Evolutionary conservation across 192 early-diverging fungal genomes (phyloP).

Genomic region (Linnemannia hyalina): DNA sequence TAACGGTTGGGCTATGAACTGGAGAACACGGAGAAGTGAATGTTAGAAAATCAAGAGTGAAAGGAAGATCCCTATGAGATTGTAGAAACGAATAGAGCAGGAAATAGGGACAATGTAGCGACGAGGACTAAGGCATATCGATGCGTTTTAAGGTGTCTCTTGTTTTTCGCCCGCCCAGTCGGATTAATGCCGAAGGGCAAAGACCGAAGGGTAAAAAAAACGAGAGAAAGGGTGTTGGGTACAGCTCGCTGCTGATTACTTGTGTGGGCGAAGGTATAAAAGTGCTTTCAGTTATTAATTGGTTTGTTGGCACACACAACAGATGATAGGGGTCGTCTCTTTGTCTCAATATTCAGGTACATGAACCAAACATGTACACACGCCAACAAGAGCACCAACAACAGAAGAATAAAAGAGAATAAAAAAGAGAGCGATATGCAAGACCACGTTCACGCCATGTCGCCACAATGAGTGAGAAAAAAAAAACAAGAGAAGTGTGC

Average conservation of each 20-base stretch:
- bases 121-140: too few relatives aligned
- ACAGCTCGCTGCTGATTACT: too few relatives aligned
- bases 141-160: too few relatives aligned
- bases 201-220: neutral
- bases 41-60: too few relatives aligned
- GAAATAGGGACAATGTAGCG: neutral
- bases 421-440: neutral
- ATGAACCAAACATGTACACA: neutral
- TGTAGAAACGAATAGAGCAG: neutral
- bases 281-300: neutral
- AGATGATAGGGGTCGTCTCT: neutral
- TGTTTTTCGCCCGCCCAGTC: neutral
- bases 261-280: neutral
- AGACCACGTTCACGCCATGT: conserved; percentile 7
- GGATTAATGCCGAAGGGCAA: neutral
- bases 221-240: neutral
- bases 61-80: neutral
- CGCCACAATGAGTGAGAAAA: neutral
- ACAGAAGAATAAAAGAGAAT: too few relatives aligned
- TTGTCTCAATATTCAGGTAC: neutral
- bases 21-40: too few relatives aligned
- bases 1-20: too few relatives aligned
- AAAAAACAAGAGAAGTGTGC: neutral
- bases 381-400: neutral
- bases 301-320: neutral